Evolutionary conservation across 179 eudicot genomes (phyloP).

Genomic region (Spinacia oleracea): DNA sequence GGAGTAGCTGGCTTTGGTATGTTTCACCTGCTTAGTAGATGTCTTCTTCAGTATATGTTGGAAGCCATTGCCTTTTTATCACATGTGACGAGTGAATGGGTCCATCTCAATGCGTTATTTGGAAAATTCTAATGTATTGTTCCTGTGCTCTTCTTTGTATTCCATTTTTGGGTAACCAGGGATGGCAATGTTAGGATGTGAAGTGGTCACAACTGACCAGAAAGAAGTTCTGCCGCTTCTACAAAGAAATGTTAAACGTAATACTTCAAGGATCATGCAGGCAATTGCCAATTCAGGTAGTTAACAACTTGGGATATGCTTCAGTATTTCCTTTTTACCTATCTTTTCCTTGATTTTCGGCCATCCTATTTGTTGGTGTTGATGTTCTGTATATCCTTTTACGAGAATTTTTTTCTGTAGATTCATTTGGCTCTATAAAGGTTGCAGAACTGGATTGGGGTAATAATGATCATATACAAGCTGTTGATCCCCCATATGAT

Average conservation of each 20-base stretch:
- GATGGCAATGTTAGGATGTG: constrained; percentile 92
- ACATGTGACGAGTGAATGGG: background rate
- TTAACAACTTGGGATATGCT: background rate
- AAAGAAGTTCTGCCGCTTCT: constrained; percentile 85
- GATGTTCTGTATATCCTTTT: constrained; percentile 7
- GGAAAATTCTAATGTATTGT: background rate
- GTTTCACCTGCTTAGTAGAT: constrained; percentile 21
- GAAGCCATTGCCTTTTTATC: background rate
- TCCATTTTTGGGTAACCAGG: constrained; percentile 36
- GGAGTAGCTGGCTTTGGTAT: constrained; percentile 95
- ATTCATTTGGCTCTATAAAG: constrained; percentile 67
- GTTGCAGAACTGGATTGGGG: constrained; percentile 94
- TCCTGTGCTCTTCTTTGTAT: background rate
- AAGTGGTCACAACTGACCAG: constrained; percentile 85
- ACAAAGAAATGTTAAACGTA: constrained; percentile 80
- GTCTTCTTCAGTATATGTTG: background rate
- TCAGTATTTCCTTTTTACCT: background rate
- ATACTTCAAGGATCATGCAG: constrained; percentile 71
- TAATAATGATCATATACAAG: constrained; percentile 68
- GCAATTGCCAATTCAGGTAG: constrained; percentile 53
- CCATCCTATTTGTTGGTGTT: background rate
- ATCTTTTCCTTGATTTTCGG: background rate
- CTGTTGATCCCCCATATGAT: constrained; percentile 81
- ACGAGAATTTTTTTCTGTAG: constrained; percentile 38
- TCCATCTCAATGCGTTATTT: background rate